Percentiles rank a stretch among this genome's conserved stretches.
Evolutionary conservation across 2,329 filamentous ascomycete species (phyloP).

Genomic region (Epichloe elymi): DNA sequence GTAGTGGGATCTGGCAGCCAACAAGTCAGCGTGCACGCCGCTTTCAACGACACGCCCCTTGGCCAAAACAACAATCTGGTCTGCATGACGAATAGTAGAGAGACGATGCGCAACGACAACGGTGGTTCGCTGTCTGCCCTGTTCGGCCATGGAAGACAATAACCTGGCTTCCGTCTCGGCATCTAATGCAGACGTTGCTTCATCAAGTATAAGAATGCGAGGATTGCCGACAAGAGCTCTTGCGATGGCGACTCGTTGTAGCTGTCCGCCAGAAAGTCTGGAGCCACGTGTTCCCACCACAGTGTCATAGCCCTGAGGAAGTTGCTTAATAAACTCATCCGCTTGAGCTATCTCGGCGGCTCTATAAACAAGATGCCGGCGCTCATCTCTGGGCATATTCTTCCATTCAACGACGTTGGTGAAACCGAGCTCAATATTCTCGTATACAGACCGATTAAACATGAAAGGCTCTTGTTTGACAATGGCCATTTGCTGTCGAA

Average conservation of each 20-base stretch:
- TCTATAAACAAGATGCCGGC: not conserved
- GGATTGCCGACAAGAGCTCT: slow-evolving; percentile 10
- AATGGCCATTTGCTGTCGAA: slow-evolving; percentile 31
- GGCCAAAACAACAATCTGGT: slow-evolving; percentile 49
- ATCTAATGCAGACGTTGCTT: slow-evolving; percentile 9
- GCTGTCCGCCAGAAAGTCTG: slow-evolving; percentile 8
- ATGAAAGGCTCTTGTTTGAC: slow-evolving; percentile 35
- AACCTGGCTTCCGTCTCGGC: slow-evolving; percentile 22
- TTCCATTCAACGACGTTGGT: slow-evolving; percentile 25
- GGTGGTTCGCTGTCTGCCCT: slow-evolving; percentile 27
- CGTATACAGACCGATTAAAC: slow-evolving; percentile 24
- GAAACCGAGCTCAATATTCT: slow-evolving; percentile 16
- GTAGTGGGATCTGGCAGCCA: slow-evolving; percentile 16
- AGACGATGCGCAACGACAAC: slow-evolving; percentile 48
- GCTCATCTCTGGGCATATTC: not conserved
- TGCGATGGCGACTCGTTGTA: slow-evolving; percentile 8
- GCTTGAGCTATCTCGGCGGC: slow-evolving; percentile 8
- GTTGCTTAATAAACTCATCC: slow-evolving; percentile 7
- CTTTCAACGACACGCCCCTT: slow-evolving; percentile 42
- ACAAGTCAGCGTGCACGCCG: slow-evolving; percentile 43
- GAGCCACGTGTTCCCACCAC: slow-evolving; percentile 6
- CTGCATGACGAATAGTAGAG: slow-evolving; percentile 41
- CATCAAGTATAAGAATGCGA: slow-evolving; percentile 11
- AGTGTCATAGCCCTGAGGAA: slow-evolving; percentile 8
- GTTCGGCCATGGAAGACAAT: not conserved